A percentile compares a stretch with the other conserved stretches of the same genome.
These are phyloP conservation scores for Scopulariopsis brevicaulis DNA, from an alignment of 2,329 filamentous ascomycete genomes.

Conservation along the genomic window DNA sequence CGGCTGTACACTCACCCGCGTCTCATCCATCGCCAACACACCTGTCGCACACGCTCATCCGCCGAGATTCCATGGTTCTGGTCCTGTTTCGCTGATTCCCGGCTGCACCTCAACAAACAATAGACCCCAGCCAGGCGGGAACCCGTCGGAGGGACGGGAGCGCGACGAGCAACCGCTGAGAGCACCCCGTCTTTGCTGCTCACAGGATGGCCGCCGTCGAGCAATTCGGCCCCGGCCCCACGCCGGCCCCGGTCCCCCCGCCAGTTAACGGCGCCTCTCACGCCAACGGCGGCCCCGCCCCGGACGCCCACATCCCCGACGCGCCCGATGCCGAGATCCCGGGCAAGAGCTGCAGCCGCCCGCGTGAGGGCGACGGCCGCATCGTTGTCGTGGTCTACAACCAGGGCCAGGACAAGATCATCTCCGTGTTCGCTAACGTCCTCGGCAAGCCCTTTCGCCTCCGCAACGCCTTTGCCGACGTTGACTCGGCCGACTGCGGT, in stretches of 20 bases:
- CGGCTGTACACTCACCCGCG: neutral
- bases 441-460: constrained; percentile 58
- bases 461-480: constrained; percentile 7
- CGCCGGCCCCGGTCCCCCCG: neutral
- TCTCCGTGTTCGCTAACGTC: constrained; percentile 66
- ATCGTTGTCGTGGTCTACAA: constrained; percentile 60
- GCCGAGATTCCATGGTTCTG: neutral
- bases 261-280: neutral
- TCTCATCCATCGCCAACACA: neutral
- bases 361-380: constrained; percentile 41
- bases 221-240: neutral
- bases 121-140: neutral
- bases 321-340: neutral
- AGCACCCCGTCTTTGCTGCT: neutral
- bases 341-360: constrained; percentile 8
- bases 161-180: neutral
- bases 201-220: constrained; percentile 1
- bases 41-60: neutral
- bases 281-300: neutral
- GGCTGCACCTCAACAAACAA: neutral
- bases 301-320: neutral
- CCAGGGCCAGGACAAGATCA: constrained; percentile 60
- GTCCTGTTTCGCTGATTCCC: neutral
- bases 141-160: neutral
- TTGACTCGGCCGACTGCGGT: constrained; percentile 45